Base-by-base conservation (phyloP, 345 rosid genomes). In the Lagerstroemia speciosa region DNA sequence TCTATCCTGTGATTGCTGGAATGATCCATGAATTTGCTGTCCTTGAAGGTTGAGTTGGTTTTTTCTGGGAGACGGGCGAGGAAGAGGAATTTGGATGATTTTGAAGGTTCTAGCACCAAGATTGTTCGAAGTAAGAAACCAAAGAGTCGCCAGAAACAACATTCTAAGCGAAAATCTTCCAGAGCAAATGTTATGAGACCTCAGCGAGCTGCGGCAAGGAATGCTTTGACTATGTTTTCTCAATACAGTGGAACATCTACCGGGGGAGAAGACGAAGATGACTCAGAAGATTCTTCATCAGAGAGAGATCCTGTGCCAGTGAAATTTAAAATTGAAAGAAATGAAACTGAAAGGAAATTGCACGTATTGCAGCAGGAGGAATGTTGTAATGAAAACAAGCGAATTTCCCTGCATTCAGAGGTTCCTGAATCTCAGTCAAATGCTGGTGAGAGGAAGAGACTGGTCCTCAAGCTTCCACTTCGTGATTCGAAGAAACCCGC, bases 171-270 rank as follows among this genome's bases (percentile, higher is more conserved):
- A 71, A 85, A 83, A 81, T 82, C 84, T 76, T 84, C 81, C 67
- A 83, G 76, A 78, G 81, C 79, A 62, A 87, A 86, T 76, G 79
- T 83, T 72, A 74, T 82, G 74, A 91, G 99, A 72, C 98, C 99
- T 66, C 95, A 86, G 79, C 85, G 99, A 80, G 85, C 85, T 71
- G 98, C 99, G 20, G 99, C 98, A 65, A 90, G 87, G 67, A 88
- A 89, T 80, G 99, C 99, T 62, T 85, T 85, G 75, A 84, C 79
- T 73, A 80, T 89, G 87, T 86, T 94, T 71, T 86, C 96, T 74
- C 88, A 85, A 78, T 84, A 89, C 70, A 86, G 86, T 64, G 99
- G 89, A 80, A 78, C 91, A 72, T 85, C 92, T 69, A 77, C 89
- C 6, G 97, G 83, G 70, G 95, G 73, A 57, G 87, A 86, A 62